These are phyloP conservation scores for Byssochlamys sp. DNA, from an alignment of 2,329 filamentous ascomycete species.

Conservation along the genomic window DNA sequence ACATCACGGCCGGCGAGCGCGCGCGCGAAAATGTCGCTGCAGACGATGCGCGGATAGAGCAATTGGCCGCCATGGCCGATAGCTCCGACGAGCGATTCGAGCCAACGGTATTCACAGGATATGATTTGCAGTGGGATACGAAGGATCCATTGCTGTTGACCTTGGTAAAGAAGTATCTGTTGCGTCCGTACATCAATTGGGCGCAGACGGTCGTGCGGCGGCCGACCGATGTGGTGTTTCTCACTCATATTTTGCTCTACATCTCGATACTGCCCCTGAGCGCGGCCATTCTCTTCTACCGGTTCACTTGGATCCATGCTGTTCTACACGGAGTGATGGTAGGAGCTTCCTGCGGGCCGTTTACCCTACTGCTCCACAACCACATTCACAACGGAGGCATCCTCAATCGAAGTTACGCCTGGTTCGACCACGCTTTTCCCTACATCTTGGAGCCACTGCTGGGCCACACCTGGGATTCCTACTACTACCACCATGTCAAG, in stretches of 20 bases:
- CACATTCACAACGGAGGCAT: slow-evolving; percentile 71
- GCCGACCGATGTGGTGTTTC: slow-evolving; percentile 65
- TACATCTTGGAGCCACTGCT: slow-evolving; percentile 67
- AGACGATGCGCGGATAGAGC: background rate
- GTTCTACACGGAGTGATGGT: slow-evolving; percentile 57
- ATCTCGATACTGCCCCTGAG: slow-evolving; percentile 60
- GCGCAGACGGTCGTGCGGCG: slow-evolving; percentile 52
- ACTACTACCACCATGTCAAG: slow-evolving; percentile 79
- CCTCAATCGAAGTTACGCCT: slow-evolving; percentile 44
- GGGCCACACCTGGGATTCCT: slow-evolving; percentile 77
- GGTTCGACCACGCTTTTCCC: slow-evolving; percentile 58
- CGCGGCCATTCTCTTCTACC: slow-evolving; percentile 53
- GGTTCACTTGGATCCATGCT: slow-evolving; percentile 60
- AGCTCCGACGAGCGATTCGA: slow-evolving; percentile 32
- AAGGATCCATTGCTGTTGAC: slow-evolving; percentile 37
- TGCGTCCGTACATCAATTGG: slow-evolving; percentile 51
- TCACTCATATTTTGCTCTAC: slow-evolving; percentile 67
- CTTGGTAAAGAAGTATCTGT: slow-evolving; percentile 30
- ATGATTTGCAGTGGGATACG: slow-evolving; percentile 33
- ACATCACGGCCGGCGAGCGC: background rate
- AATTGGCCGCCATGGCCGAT: background rate
- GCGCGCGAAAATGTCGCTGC: no score
- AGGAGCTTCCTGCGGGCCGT: slow-evolving; percentile 59
- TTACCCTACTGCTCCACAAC: slow-evolving; percentile 75
- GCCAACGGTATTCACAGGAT: slow-evolving; percentile 45